Percentiles rank a stretch among this genome's conserved stretches.
phyloP scores from a whole-genome alignment of 2,329 filamentous ascomycete genomes.

The Amphichorda felina region DNA sequence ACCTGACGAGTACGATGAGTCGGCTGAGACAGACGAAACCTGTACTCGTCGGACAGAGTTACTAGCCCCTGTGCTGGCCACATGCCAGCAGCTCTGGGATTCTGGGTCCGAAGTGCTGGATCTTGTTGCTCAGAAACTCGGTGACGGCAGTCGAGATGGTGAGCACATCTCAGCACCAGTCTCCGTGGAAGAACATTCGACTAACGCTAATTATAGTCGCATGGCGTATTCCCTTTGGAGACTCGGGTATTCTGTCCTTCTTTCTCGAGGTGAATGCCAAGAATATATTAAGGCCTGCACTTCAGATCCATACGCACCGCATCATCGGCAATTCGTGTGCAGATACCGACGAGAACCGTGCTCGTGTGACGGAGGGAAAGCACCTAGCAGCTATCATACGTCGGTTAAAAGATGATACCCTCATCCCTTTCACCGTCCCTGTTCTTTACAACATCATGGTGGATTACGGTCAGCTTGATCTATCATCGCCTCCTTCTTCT shows the following conservation, averaged over 20 bases:
- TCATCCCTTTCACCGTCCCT: conserved; percentile 41
- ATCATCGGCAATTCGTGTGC: conserved; percentile 52
- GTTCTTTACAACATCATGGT: conserved; percentile 52
- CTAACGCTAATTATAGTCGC: conserved; percentile 25
- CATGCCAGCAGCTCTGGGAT: conserved; percentile 27
- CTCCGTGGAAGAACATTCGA: not conserved
- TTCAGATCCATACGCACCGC: conserved; percentile 44
- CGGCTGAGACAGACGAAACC: conserved; percentile 10
- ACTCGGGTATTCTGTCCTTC: conserved; percentile 45
- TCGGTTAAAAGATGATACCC: conserved; percentile 31
- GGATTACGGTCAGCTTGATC: conserved; percentile 41
- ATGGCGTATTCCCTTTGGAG: conserved; percentile 45
- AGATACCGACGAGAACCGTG: conserved; percentile 51
- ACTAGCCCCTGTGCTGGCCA: conserved; percentile 24
- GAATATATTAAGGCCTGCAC: conserved; percentile 22
- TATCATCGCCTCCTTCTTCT: conserved; percentile 7
- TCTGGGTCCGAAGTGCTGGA: conserved; percentile 29
- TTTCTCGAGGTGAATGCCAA: conserved; percentile 34
- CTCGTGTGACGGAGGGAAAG: conserved; percentile 36
- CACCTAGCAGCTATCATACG: conserved; percentile 34
- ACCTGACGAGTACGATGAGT: conserved; percentile 14
- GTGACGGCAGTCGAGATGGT: conserved; percentile 44
- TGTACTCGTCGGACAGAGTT: conserved; percentile 12
- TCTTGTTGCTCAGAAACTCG: conserved; percentile 36
- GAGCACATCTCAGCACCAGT: too few relatives aligned